Evolutionary conservation across 139 green algal genomes (phyloP).

Genomic region (Auxenochlorella pyrenoidosa): DNA sequence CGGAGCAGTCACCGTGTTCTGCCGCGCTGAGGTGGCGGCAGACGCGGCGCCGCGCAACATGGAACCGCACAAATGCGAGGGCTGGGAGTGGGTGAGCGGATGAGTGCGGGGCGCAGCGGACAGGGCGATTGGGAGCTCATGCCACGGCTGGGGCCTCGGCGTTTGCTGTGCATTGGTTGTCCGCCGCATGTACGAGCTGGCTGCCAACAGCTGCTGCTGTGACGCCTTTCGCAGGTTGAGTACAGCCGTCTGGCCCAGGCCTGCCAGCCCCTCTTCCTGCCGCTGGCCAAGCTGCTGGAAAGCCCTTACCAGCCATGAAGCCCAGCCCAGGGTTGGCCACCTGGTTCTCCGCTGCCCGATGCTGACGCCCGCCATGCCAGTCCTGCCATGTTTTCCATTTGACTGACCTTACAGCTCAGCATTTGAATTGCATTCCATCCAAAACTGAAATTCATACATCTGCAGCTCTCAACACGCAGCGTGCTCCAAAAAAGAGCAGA

Average conservation of each 20-base stretch:
- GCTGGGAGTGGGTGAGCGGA: slow-evolving; percentile 38
- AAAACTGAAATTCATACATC: no score
- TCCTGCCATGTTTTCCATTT: no score
- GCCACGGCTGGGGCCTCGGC: background rate
- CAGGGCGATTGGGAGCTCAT: no score
- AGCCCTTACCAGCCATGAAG: slow-evolving; percentile 16
- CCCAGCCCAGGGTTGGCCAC: no score
- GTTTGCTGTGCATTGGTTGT: no score
- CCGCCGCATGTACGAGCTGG: background rate
- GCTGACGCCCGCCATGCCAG: no score
- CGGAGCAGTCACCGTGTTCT: slow-evolving; percentile 62
- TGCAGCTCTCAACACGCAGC: no score
- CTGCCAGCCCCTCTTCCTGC: slow-evolving; percentile 43
- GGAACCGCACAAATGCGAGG: slow-evolving; percentile 43
- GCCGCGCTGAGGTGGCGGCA: slow-evolving; percentile 39
- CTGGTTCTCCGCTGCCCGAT: no score
- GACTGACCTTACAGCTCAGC: no score
- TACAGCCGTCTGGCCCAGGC: background rate
- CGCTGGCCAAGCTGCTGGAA: slow-evolving; percentile 36
- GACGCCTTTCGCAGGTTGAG: background rate
- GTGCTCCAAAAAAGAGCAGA: no score
- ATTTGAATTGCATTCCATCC: background rate
- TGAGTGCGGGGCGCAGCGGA: background rate
- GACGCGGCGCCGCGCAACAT: slow-evolving; percentile 9
- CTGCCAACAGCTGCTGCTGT: background rate